Evolutionary conservation across 495 filamentous ascomycete species (phyloP).

Genomic region (Neurospora discreta): DNA sequence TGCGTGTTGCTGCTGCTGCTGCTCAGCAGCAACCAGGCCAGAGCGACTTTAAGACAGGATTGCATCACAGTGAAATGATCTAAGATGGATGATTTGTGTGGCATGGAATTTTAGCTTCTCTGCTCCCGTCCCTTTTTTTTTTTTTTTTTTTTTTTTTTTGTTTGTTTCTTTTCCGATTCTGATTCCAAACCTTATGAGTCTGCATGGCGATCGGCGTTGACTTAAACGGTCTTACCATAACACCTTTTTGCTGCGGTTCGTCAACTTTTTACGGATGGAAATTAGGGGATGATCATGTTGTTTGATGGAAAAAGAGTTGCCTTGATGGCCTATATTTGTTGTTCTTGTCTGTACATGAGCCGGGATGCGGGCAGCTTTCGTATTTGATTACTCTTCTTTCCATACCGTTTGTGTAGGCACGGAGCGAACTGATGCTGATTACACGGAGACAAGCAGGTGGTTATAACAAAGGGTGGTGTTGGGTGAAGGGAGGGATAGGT

Average conservation of each 20-base stretch:
- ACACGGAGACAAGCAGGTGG: neutral
- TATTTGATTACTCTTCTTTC: neutral
- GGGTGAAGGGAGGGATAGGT: neutral
- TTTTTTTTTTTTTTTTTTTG: slow-evolving; percentile 11
- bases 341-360: neutral
- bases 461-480: neutral
- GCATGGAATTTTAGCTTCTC: neutral
- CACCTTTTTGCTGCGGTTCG: slow-evolving; percentile 14
- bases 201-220: slow-evolving; percentile 15
- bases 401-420: neutral
- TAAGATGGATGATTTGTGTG: slow-evolving; percentile 9
- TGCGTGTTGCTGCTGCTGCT: slow-evolving; percentile 11
- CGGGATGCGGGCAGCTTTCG: neutral
- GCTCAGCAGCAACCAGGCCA: slow-evolving; percentile 15
- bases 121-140: neutral
- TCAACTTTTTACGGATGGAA: slow-evolving; percentile 14
- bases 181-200: neutral
- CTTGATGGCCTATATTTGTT: neutral
- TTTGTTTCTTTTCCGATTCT: slow-evolving; percentile 9
- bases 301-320: neutral
- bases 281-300: slow-evolving; percentile 1
- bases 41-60: slow-evolving; percentile 31
- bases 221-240: slow-evolving; percentile 10
- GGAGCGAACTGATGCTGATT: too few species aligned
- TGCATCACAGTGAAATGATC: slow-evolving; percentile 38